These are phyloP conservation scores for Xylaria grammica DNA, from an alignment of 495 filamentous ascomycete genomes.

Conservation along the genomic window DNA sequence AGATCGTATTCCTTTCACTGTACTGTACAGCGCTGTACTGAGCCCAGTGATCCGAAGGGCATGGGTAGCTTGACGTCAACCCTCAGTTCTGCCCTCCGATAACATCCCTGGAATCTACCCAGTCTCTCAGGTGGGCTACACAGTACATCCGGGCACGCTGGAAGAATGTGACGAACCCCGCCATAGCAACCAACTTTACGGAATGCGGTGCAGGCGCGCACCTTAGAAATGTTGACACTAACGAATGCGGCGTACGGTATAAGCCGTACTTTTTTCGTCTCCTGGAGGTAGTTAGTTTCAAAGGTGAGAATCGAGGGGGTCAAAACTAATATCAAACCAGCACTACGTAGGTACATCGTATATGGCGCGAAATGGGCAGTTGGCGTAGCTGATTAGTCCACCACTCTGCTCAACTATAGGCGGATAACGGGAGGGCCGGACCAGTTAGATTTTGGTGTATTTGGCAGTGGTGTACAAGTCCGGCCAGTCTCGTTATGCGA, in stretches of 20 bases:
- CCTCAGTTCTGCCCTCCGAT: background rate
- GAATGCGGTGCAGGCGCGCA: slow-evolving; percentile 1
- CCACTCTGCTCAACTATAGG: slow-evolving; percentile 1
- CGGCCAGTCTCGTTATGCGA: background rate
- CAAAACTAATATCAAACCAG: slow-evolving; percentile 12
- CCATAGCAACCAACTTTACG: background rate
- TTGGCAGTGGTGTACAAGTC: slow-evolving; percentile 1
- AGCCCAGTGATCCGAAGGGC: slow-evolving; percentile 16
- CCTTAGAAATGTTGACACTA: background rate
- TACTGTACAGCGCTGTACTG: background rate
- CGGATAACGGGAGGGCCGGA: slow-evolving; percentile 9
- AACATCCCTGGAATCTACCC: slow-evolving; percentile 1
- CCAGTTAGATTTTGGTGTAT: background rate
- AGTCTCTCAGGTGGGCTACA: background rate
- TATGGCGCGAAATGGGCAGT: background rate
- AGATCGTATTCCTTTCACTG: slow-evolving; percentile 12
- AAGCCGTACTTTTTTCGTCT: background rate
- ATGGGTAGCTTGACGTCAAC: slow-evolving; percentile 19
- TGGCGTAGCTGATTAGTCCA: background rate
- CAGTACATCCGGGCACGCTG: background rate
- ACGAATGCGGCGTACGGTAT: background rate
- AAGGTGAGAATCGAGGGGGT: slow-evolving; percentile 1
- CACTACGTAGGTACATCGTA: background rate
- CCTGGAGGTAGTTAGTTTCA: slow-evolving; percentile 4
- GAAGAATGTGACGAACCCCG: slow-evolving; percentile 2